These are phyloP conservation scores for Saccharata proteae DNA, from an alignment of 2,329 filamentous ascomycete genomes.

Conservation along the genomic window DNA sequence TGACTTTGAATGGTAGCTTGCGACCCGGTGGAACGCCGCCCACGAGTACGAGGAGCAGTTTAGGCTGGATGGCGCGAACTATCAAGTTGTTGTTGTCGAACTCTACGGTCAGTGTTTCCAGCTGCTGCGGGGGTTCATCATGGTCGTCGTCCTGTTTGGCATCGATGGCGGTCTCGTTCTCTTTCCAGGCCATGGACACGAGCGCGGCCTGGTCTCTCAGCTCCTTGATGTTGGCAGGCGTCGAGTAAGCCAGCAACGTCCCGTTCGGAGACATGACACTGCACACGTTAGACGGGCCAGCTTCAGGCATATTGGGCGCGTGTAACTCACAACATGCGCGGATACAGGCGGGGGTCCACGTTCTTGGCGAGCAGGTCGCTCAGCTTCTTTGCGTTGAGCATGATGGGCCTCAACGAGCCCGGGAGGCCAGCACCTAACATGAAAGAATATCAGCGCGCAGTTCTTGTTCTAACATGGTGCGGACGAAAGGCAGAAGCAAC, in stretches of 20 bases:
- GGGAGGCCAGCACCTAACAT: no score
- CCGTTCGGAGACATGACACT: conserved; percentile 40
- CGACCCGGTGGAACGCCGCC: conserved; percentile 33
- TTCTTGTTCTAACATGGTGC: no score
- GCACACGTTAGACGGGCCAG: neutral
- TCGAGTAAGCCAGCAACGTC: conserved; percentile 37
- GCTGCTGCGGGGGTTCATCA: conserved; percentile 10
- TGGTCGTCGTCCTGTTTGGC: conserved; percentile 1
- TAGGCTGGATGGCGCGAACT: conserved; percentile 33
- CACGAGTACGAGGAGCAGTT: conserved; percentile 35
- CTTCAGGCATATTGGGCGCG: conserved; percentile 1
- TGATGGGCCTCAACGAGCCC: conserved; percentile 13
- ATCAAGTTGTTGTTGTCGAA: conserved; percentile 34
- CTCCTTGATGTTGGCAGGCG: conserved; percentile 35
- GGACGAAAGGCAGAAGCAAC: no score
- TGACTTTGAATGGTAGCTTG: conserved; percentile 28
- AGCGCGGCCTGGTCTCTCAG: conserved; percentile 37
- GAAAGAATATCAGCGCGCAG: no score
- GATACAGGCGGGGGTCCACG: conserved; percentile 29
- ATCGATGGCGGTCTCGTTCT: conserved; percentile 18
- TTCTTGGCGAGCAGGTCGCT: conserved; percentile 32
- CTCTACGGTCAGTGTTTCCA: conserved; percentile 36
- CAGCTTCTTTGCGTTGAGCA: conserved; percentile 32
- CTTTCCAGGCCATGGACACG: conserved; percentile 38
- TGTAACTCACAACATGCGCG: conserved; percentile 27